Evolutionary conservation across 1,139 yeast species (phyloP), one percentile per base, ranked within the genome.

Genomic region (Taphrina flavorubra): DNA sequence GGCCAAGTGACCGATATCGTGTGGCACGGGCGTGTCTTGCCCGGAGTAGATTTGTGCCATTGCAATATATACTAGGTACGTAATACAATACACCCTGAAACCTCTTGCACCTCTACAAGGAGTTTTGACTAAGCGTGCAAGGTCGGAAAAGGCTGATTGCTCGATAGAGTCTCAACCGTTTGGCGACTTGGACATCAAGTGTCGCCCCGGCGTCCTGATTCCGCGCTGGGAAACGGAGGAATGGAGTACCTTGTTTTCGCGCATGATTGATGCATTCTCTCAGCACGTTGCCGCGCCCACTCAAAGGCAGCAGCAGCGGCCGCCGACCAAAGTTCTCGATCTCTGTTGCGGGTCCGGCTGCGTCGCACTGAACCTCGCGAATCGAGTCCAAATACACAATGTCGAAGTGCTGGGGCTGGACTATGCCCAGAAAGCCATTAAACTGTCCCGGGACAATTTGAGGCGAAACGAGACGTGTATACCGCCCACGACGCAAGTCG

Each of bases 161-260:
- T 31, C 76, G 84, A 94, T 94, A 31, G 92, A 92, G 0, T 79
- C 86, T 0, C 98, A 92, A 78, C 98, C 98, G 0, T 94, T 94
- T 79, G 97, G 96, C 0, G 75, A 76, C 1, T 76, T 92, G 63
- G 85, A 84, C 25, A 81, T 94, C 2, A 72, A 75, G 42, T 90
- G 97, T 74, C 74, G 78, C 36, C 81, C 81, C 0, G 86, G 87
- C 0, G 97, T 91, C 1, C 79, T 94, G 70, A 92, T 94, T 56
- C 99, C 99, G 0, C 79, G 99, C 64, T 87, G 96, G 89, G 99
- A 94, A 75, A 94, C 99, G 0, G 98, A 94, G 76, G 97, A 91
- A 74, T 92, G 98, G 98, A 81, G 84, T 7, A 47, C 79, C 42
- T 81, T 81, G 69, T 75, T 90, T 40, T 78, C 81, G 0, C 71